Base-by-base conservation (phyloP, 768 basidiomycete species). In the Daedaleopsis sinensis region DNA sequence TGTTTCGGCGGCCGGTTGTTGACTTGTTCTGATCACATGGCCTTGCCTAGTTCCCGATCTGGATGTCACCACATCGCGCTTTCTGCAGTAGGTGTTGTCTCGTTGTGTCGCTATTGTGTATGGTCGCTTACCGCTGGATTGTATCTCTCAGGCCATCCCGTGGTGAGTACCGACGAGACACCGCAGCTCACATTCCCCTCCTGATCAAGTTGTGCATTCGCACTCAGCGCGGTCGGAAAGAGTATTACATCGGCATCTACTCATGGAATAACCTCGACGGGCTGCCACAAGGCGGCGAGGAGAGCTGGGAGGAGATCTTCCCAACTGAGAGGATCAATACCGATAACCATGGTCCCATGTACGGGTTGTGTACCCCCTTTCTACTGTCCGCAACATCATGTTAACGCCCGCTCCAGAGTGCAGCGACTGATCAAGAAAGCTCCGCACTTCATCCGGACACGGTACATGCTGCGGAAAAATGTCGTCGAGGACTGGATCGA, bases 401-500 rank as follows among this genome's bases (percentile, higher is more conserved):
- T 18, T 52, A 35, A 66, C 63, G 24, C 79, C 76, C 18, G 19
- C 23, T 18, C 44, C 50, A 62, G 61, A 64, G 62, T 84, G 12
- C 64, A 72, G 23, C 72, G 73, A 35, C 63, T 76, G 55, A 61
- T 81, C 23, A 76, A 75, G 7, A 59, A 69, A 0, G 61, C 73
- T 1, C 73, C 76, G 0, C 58, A 69, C 10, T 78, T 79, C 48
- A 64, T 80, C 15, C 76, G 76, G 0, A 72, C 82, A 0, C 71
- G 74, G 23, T 71, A 77, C 13, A 73, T 79, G 61, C 57, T 60
- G 19, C 67, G 67, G 1, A 64, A 58, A 13, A 65, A 71, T 5
- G 72, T 76, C 12, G 67, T 83, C 23, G 82, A 85, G 32, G 78
- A 74, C 52, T 79, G 83, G 72, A 79, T 82, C 8, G 83, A 85